Evolutionary conservation across 768 basidiomycete species (phyloP), one percentile per base, ranked within the genome.

Genomic region (Amanita phalloides): DNA sequence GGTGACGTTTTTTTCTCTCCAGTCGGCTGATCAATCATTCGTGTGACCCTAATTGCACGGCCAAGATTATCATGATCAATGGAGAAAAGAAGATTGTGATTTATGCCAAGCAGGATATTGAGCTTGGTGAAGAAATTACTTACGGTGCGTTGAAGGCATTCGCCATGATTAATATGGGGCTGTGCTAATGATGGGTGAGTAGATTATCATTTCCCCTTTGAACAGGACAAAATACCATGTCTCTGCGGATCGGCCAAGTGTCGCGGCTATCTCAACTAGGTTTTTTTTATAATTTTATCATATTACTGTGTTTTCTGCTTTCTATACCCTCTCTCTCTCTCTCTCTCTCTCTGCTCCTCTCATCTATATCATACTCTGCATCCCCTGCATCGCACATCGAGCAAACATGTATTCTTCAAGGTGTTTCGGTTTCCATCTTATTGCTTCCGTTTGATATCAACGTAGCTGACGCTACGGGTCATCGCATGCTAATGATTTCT

Each of bases 161-260:
- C 17, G 41, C 10, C 41, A 4, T 33, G 17, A 38, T 33, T 32
- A 7, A 49, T 17, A 17, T 44, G 35, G 14, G 11, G 20, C 0
- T 39, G 46, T 3, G 21, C 33, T 13, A 41, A 10, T 17, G 30
- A 33, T 33, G 48, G 2, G 42, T 36, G 28, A 23, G 23, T 62
- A 93, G 93, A 99, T 72, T 99, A 99, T 70, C 94, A 98, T 68
- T 99, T 99, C 74, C 95, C 96, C 41, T 87, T 96, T 64, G 96
- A 99, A 71, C 90, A 96, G 68, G 92, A 94, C 72, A 94, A 95
- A 74, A 93, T 94, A 60, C 87, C 87, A 51, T 93, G 91, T 73
- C 74, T 93, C 25, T 95, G 91, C 62, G 86, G 94, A 60, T 87
- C 91, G 60, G 73, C 76, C 57, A 88, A 87, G 69, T 97, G 94